Evolutionary conservation across 106 monocot species (phyloP).

Genomic region (Allium cepa): DNA sequence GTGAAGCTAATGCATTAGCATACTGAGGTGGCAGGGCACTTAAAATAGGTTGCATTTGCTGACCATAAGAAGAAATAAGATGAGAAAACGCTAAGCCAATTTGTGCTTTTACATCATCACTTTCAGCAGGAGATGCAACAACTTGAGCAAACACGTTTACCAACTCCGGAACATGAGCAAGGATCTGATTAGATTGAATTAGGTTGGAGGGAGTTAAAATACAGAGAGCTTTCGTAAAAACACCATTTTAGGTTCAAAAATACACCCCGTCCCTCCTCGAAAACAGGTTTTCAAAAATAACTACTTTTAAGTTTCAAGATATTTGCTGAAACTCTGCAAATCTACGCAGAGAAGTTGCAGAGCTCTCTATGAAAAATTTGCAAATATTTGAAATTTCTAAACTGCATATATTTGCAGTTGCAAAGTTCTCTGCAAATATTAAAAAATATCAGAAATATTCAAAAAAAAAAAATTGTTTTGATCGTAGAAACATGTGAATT

Average conservation of each 20-base stretch:
- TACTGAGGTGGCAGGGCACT: conserved; percentile 52
- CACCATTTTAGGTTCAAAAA: background rate
- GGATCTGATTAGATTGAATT: conserved; percentile 37
- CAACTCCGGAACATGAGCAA: conserved; percentile 74
- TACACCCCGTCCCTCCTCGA: background rate
- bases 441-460: too few species aligned
- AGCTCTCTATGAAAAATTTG: too few species aligned
- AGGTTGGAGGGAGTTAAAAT: background rate
- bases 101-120: conserved; percentile 55
- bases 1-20: conserved; percentile 75
- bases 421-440: too few species aligned
- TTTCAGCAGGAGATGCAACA: conserved; percentile 54
- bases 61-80: conserved; percentile 75
- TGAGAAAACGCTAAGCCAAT: conserved; percentile 74
- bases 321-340: background rate
- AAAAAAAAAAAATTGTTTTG: too few species aligned
- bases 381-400: too few species aligned
- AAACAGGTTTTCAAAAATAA: too few species aligned
- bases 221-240: background rate
- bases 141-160: conserved; percentile 75
- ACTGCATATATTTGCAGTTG: too few species aligned
- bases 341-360: too few species aligned
- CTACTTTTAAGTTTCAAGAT: background rate
- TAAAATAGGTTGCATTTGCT: conserved; percentile 84
- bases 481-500: too few species aligned